A percentile compares a stretch with the other conserved stretches of the same genome.
Evolutionary conservation across 2,329 filamentous ascomycete species (phyloP).

Genomic region (Nemania bipapillata): DNA sequence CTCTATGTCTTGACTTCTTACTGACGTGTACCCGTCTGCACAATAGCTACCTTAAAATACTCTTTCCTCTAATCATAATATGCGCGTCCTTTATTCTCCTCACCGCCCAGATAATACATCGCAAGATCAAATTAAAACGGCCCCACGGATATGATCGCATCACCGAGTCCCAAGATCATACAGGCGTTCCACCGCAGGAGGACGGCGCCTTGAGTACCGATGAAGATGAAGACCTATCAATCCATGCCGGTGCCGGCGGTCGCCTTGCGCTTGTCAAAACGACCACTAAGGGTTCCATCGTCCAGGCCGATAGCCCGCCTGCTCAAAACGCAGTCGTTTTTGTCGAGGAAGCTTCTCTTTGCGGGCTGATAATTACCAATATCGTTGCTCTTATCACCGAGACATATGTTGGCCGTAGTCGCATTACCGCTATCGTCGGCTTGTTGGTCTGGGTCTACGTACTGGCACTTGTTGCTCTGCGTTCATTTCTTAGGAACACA

Average conservation of each 20-base stretch:
- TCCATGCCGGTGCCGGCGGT: slow-evolving; percentile 61
- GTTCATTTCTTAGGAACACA: slow-evolving; percentile 73
- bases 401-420: slow-evolving; percentile 68
- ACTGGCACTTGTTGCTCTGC: slow-evolving; percentile 75
- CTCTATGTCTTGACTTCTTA: neutral
- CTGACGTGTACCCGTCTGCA: slow-evolving; percentile 25
- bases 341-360: slow-evolving; percentile 79
- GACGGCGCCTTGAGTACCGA: slow-evolving; percentile 63
- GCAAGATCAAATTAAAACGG: slow-evolving; percentile 64
- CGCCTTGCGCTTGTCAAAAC: slow-evolving; percentile 69
- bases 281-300: slow-evolving; percentile 69
- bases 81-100: slow-evolving; percentile 76
- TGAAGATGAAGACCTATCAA: slow-evolving; percentile 68
- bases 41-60: slow-evolving; percentile 78
- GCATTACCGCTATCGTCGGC: slow-evolving; percentile 71
- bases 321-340: slow-evolving; percentile 76
- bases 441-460: slow-evolving; percentile 85
- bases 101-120: slow-evolving; percentile 65
- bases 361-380: slow-evolving; percentile 77
- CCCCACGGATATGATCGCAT: slow-evolving; percentile 68
- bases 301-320: slow-evolving; percentile 79
- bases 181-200: slow-evolving; percentile 63
- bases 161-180: slow-evolving; percentile 61
- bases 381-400: slow-evolving; percentile 70
- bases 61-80: slow-evolving; percentile 80